Base-by-base conservation (phyloP, 192 early-diverging fungal species). In the Backusella macrospora region DNA sequence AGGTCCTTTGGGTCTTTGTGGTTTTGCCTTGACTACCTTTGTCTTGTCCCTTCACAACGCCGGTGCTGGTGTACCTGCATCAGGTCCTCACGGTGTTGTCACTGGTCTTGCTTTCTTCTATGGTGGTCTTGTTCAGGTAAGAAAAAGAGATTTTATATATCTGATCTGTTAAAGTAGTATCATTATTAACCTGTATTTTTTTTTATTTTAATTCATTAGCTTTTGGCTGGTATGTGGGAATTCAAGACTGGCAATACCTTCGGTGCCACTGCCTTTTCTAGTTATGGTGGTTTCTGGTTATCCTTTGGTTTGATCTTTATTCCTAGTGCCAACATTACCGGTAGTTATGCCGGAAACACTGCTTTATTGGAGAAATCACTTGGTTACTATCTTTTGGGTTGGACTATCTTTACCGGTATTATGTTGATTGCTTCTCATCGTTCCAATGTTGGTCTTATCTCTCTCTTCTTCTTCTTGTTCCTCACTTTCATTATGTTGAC, bases 211-310 rank as follows among this genome's bases (percentile, higher is more conserved):
- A 40, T 21, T 46, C 38, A 42, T 38, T 49, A 77, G 80, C 47
- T 94, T 46, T 80, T 92, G 13, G 92, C 92, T 52, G 93, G 92
- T 62, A 92, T 94, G 92, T 77, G 76, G 76, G 76, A 77, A 59
- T 77, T 77, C 63, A 71, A 88, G 48, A 78, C 81, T 23, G 88
- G 90, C 62, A 94, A 95, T 76, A 93, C 91, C 26, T 94, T 95
- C 83, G 92, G 92, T 71, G 92, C 92, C 47, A 94, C 91, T 10
- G 91, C 90, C 6, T 93, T 93, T 82, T 84, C 89, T 42, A 86
- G 86, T 9, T 92, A 88, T 44, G 89, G 86, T 68, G 90, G 84
- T 15, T 91, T 89, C 84, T 93, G 89, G 91, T 75, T 90, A 59
- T 77, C 89, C 1, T 93, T 79, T 67, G 88, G 77, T 40, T 75